A percentile compares a stretch with the other conserved stretches of the same genome.
phyloP scores from a whole-genome alignment of 805 yeast genomes.

The Starmera dryadoides region DNA sequence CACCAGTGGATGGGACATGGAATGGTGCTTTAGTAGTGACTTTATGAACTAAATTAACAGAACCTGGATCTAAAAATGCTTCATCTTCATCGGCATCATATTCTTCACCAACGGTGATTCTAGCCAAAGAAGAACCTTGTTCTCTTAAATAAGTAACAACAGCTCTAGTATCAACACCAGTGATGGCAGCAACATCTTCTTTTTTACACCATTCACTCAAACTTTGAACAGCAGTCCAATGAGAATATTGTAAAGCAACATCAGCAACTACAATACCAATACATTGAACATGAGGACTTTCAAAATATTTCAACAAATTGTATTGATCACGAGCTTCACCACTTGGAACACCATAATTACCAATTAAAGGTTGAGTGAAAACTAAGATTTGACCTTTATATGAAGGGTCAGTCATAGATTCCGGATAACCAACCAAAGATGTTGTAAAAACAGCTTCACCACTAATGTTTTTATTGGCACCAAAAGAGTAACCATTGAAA shows the following conservation, averaged over 20 bases:
- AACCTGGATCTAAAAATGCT: constrained; percentile 85
- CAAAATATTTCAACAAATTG: constrained; percentile 84
- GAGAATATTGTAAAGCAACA: constrained; percentile 93
- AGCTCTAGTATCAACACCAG: constrained; percentile 97
- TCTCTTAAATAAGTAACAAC: constrained; percentile 90
- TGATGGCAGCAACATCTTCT: constrained; percentile 91
- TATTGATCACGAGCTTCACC: constrained; percentile 73
- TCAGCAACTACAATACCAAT: constrained; percentile 95
- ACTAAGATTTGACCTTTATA: constrained; percentile 95
- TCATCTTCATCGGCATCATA: constrained; percentile 90
- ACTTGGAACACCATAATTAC: constrained; percentile 97
- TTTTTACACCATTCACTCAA: constrained; percentile 94
- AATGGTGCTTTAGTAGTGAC: constrained; percentile 95
- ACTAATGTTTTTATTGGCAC: constrained; percentile 85
- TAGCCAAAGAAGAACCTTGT: constrained; percentile 90
- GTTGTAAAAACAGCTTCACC: constrained; percentile 99
- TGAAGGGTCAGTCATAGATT: constrained; percentile 98
- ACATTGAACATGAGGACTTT: constrained; percentile 86
- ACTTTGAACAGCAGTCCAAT: constrained; percentile 98
- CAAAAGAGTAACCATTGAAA: constrained; percentile 90
- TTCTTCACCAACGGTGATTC: constrained; percentile 83
- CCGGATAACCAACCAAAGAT: constrained; percentile 96
- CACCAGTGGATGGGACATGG: constrained; percentile 64
- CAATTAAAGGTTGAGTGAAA: constrained; percentile 94
- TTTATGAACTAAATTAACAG: constrained; percentile 82